Evolutionary conservation across 2,329 filamentous ascomycete genomes (phyloP), one percentile per base, ranked within the genome.

Genomic region (Ascochyta clinopodiicola): DNA sequence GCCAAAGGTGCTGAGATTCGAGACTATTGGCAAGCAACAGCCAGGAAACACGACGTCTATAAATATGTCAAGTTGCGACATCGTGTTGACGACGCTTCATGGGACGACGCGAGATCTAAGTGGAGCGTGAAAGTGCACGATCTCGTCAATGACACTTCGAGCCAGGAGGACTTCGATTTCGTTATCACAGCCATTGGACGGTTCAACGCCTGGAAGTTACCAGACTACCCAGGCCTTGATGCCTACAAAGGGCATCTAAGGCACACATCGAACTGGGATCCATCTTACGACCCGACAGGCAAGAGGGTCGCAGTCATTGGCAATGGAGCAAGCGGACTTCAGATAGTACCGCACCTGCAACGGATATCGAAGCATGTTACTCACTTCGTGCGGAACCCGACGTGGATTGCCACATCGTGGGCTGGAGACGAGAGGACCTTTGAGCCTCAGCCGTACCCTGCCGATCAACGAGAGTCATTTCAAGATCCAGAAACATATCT

Each of bases 241-340:
- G 61, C 66, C 9, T 73, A 64, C 54, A 64, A 66, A 45, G 72
- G 72, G 2, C 57, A 67, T 27, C 32, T 73, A 3, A 46, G 68
- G 37, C 72, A 74, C 34, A 69, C 69, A 1, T 69, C 71, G 2
- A 67, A 70, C 15, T 74, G 70, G 72, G 68, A 71, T 32, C 45
- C 44, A 15, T 57, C 70, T 0, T 84, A 76, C 71, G 86, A 79
- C 70, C 79, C 86, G 57, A 77, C 79, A 0, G 79, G 78, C 57
- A 88, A 88, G 67, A 79, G 79, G 9, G 80, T 84, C 42, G 86
- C 82, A 7, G 80, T 89, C 49, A 84, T 89, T 40, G 87, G 87
- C 12, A 88, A 86, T 0, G 87, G 87, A 6, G 83, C 86, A 0
- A 84, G 84, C 0, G 86, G 86, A 0, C 82, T 88, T 1, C 86